Evolutionary conservation across 2,329 filamentous ascomycete species (phyloP), one percentile per base, ranked within the genome.

Genomic region (Scedosporium dehoogii): DNA sequence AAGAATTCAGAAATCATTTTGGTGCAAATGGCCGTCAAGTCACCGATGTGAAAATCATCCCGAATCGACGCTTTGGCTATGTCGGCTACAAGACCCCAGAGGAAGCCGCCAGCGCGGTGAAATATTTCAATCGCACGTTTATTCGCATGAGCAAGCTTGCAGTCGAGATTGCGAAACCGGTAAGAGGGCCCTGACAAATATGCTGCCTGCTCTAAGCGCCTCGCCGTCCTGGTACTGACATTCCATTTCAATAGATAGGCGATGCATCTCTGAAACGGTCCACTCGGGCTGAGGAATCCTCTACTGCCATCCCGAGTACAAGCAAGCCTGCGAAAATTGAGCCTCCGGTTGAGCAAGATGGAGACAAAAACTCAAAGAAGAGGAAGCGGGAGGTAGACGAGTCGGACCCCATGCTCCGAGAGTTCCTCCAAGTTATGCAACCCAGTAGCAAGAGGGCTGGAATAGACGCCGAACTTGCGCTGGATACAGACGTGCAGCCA

Each of bases 61-160:
- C 91, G 5, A 87, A 92, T 70, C 86, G 94, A 70, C 85, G 92
- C 68, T 97, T 99, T 75, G 94, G 92, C 69, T 99, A 96, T 81
- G 86, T 99, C 64, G 94, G 94, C 66, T 97, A 93, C 81, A 92
- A 90, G 76, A 90, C 85, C 60, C 79, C 89, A 14, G 85, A 93
- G 65, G 88, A 91, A 72, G 94, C 94, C 63, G 80, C 84, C 63
- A 85, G 87, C 71, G 93, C 94, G 55, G 89, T 96, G 73, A 92
- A 90, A 75, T 96, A 96, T 79, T 97, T 97, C 81, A 92, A 99
- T 80, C 91, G 85, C 73, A 88, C 92, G 66, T 99, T 92, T 76
- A 91, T 99, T 70, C 91, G 92, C 69, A 94, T 97, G 90, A 96
- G 92, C 63, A 96, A 88, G 78, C 92, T 99, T 70, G 83, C 82